Base-by-base conservation (phyloP, 306 rosid genomes). In the Inga leiocalycina region DNA sequence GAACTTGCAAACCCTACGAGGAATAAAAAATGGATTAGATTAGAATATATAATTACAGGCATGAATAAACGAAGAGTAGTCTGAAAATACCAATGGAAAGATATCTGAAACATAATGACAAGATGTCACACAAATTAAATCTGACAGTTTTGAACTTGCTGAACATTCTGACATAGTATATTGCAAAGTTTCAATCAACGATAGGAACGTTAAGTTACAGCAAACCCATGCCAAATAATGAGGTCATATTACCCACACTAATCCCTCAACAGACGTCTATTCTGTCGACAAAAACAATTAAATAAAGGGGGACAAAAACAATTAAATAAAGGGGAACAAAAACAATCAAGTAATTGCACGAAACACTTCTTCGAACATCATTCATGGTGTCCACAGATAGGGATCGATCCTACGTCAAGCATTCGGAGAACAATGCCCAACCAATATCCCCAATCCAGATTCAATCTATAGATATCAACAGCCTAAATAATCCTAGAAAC, bases 1-100 rank as follows among this genome's bases (percentile, higher is more conserved):
- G 85, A 92, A 95, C 91, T 93, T 95, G 90, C 98, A 95, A 65
- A 76, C 59, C 90, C 90, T 85, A 24, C 12, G 12, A 82, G 34
- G 66, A 82, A 37, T 12, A 35, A 79, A 59, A 19, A 35, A 19
- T 3, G 10, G 17, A 5, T 9, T 11, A 2, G 32, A 52, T 81
- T n/a, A 37, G 57, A 74, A 22, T 12, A 54, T 48, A 75, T 10
- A 67, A 46, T 27, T 17, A 34, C 48, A 74, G 7, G 45, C 39
- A 45, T 6, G 65, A 8, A 20, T 1, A 35, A 79, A 43, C 75
- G 43, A 71, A 15, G 66, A 45, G 52, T 17, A 51, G 12, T 54
- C 54, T 32, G 44, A n/a, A 56, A 49, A 70, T 35, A 13, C 45
- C 48, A 81, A 77, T 12, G 43, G 39, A 27, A 45, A 81, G 9